phyloP scores from a whole-genome alignment of 129 eudicot genomes.

The Flaveria brownii region DNA sequence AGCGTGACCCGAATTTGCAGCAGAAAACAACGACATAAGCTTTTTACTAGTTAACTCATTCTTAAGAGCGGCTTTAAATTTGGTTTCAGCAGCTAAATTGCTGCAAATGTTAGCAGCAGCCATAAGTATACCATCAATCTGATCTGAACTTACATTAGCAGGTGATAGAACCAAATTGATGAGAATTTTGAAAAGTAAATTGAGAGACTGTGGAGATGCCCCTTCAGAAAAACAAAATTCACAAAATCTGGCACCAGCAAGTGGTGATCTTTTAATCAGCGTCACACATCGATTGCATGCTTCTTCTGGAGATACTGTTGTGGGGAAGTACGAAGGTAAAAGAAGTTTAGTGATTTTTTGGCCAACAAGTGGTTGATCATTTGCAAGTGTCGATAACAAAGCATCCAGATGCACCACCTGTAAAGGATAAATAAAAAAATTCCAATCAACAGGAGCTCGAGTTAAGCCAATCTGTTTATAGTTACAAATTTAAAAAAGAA shows the following conservation, averaged over 20 bases:
- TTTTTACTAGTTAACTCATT: conserved; percentile 60
- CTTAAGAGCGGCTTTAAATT: conserved; percentile 44
- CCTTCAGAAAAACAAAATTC: conserved; percentile 78
- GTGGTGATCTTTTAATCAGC: conserved; percentile 83
- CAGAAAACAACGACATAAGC: conserved; percentile 56
- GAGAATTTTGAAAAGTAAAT: conserved; percentile 54
- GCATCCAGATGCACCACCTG: conserved; percentile 76
- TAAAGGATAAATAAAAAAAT: conserved; percentile 5
- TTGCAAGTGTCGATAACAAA: conserved; percentile 64
- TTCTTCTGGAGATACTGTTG: conserved; percentile 62
- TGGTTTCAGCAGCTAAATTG: conserved; percentile 48
- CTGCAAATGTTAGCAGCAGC: conserved; percentile 68
- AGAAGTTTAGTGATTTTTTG: conserved; percentile 88
- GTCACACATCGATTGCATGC: conserved; percentile 81
- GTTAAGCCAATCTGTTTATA: conserved; percentile 5
- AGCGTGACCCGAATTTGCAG: conserved; percentile 60
- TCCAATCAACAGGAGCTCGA: neutral
- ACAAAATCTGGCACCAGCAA: conserved; percentile 94
- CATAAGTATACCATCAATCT: conserved; percentile 64
- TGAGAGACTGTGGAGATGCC: conserved; percentile 59
- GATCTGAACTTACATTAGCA: conserved; percentile 41
- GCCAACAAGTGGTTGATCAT: conserved; percentile 75
- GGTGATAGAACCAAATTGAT: conserved; percentile 50
- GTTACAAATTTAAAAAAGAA: conserved; percentile 3
- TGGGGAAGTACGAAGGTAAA: conserved; percentile 88